phyloP scores from a whole-genome alignment of 2,329 filamentous ascomycete genomes.

The Zalaria obscura region DNA sequence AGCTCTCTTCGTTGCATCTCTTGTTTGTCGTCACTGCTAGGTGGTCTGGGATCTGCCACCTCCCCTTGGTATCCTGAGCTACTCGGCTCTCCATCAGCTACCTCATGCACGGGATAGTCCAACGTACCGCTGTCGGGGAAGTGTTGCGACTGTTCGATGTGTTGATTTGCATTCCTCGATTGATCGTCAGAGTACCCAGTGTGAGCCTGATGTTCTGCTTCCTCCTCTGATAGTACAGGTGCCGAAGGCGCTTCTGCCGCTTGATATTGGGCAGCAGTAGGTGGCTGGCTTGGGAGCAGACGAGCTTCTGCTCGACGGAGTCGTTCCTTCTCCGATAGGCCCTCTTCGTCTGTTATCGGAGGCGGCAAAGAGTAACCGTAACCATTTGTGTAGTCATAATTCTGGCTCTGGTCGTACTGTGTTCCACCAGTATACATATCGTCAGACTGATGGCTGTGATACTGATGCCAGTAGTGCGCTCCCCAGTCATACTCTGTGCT shows the following conservation, averaged over 20 bases:
- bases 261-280: constrained; percentile 18
- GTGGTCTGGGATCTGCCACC: no score
- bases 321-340: constrained; percentile 68
- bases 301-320: constrained; percentile 63
- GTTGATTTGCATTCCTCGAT: no score
- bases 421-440: constrained; percentile 1
- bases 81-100: no score
- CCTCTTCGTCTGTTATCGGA: constrained; percentile 44
- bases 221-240: background rate
- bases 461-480: background rate
- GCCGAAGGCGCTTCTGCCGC: constrained; percentile 1
- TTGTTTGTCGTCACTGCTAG: constrained; percentile 55
- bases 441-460: constrained; percentile 1
- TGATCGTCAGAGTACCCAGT: background rate
- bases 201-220: constrained; percentile 12
- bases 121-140: no score
- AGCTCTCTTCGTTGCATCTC: constrained; percentile 47
- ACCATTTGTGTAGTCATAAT: constrained; percentile 27
- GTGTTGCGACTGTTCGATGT: no score
- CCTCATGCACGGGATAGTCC: no score
- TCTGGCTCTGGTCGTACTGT: constrained; percentile 3
- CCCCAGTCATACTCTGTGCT: constrained; percentile 1
- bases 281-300: constrained; percentile 68
- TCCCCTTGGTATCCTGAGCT: no score
- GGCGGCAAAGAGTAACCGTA: constrained; percentile 31